Evolutionary conservation across 176 grass and related monocot species (phyloP), one percentile per base, ranked within the genome.

Genomic region (Eragrostis nindensis): DNA sequence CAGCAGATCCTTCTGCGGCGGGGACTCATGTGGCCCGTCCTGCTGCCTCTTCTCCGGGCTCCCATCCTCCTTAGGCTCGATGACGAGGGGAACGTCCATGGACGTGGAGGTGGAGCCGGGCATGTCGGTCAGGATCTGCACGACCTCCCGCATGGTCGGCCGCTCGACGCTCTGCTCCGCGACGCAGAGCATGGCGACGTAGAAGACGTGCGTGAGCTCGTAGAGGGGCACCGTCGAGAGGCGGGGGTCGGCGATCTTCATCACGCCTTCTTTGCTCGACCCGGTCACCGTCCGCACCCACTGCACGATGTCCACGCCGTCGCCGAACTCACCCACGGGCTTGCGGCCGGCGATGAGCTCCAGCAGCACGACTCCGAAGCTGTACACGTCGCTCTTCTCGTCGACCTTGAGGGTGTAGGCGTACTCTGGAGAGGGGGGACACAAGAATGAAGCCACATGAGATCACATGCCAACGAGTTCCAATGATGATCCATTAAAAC

Each of bases 401-500:
- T 95, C 95, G 25, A 98, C 95, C 86, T 93, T 98, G 21, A 98
- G 81, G 0, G 95, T 98, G 86, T 98, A 98, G 19, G 95, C 95
- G 7, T 98, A 98, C 71, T 98, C 95, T 98, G 87, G n/a, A 18
- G 24, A 25, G 19, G 21, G 8, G 7, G 7, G 0, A 18, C 0
- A 22, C 32, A 2, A 73, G 13, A 40, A 11, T 22, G 62, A 24
- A 0, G 27, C 63, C 76, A 16, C 76, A 86, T 82, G 39, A 86
- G 66, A 79, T 80, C 83, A 19, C 8, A 40, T 22, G 0, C 11
- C 63, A 50, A 14, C 73, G 60, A 39, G 68, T 68, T 27, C 85
- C 70, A 54, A 80, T 69, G 69, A 84, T 45, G 70, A 77, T 73
- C 45, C 56, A 89, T 89, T 87, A 54, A 63, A 80, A 70, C 87